Evolutionary conservation across 2,329 filamentous ascomycete species (phyloP), one percentile per base, ranked within the genome.

Genomic region (Fonsecaea multimorphosa): DNA sequence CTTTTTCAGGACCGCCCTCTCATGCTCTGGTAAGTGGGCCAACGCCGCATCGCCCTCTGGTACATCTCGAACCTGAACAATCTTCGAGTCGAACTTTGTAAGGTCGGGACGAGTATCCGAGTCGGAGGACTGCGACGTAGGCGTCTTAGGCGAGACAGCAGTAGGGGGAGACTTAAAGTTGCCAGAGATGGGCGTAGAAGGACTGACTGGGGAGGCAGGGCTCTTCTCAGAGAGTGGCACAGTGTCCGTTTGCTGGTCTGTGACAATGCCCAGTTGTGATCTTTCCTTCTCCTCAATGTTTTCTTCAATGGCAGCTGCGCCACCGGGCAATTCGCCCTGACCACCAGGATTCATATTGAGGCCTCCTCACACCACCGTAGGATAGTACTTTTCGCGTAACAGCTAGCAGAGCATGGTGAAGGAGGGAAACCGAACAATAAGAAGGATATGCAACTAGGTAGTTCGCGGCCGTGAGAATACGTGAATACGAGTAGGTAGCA

Each of bases 1-100:
- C 65, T 81, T 82, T 75, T 84, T 87, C 67, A 95, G 79, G 61
- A 94, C 85, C 22, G 84, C 81, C 60, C 85, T 87, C 77, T 94
- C 89, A 65, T 89, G 75, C 8, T 84, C 77, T 1, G 89, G 85
- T 2, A 93, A 81, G 74, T 91, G 86, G 29, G 80, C 80, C 73
- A 86, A 88, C 2, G 85, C 85, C 32, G 83, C 80, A 59, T 85
- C 81, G 2, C 80, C 73, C 46, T 82, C 80, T 19, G 78, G 75
- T 11, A 74, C 72, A 46, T 76, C 70, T 36, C 68, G 63, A 14
- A 68, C 57, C 29, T 71, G 52, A n/a, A 71, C 66, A 22, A 73
- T 70, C 62, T 73, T 70, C 1, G 71, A 72, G 53, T 73, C 72
- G 36, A 67, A 64, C 58, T 72, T 72, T 32, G 24, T 55, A 14